Evolutionary conservation across 2,329 filamentous ascomycete genomes (phyloP), one percentile per base, ranked within the genome.

Genomic region (Hymenoscyphus linearis): DNA sequence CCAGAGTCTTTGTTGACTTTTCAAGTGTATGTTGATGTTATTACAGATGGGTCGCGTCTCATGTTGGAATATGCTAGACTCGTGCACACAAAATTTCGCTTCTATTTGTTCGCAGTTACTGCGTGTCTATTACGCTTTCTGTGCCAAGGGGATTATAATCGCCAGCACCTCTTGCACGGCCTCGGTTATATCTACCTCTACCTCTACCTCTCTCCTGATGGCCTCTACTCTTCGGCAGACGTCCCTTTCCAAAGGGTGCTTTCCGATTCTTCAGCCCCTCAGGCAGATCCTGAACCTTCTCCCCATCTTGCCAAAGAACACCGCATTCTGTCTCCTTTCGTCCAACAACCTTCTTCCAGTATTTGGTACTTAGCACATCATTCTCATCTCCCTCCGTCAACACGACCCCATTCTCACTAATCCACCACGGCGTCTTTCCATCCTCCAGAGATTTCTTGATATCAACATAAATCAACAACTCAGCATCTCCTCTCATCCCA

Each of bases 401-500:
- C 64, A 93, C 81, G 9, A 93, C 90, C 1, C 85, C 88, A 71
- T 93, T 93, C 67, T 89, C 88, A 72, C 89, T 91, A 64, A 85
- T 73, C 85, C 89, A 96, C 83, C 93, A 96, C 70, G 80, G 79
- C 65, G 91, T 76, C 0, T 80, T 80, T 0, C 77, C 80, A 59
- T 84, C 85, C 50, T 76, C 76, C 68, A 96, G 72, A 67, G 90
- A 87, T 69, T 78, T 78, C 73, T 79, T 76, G 31, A 96, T 76
- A 75, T 96, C 86, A 60, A 96, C 78, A 75, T 90, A 90, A 31
- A 97, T 82, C 64, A 96, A 71, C 47, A 96, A 76, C 75, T 95
- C 88, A 5, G 90, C 89, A 72, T 85, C 91, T 66, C 70, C 79
- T 25, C 93, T 80, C 90, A 96, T 96, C 0, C 92, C 92, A 44